phyloP scores from a whole-genome alignment of 2,329 filamentous ascomycete species.

The Furcasterigmium furcatum region DNA sequence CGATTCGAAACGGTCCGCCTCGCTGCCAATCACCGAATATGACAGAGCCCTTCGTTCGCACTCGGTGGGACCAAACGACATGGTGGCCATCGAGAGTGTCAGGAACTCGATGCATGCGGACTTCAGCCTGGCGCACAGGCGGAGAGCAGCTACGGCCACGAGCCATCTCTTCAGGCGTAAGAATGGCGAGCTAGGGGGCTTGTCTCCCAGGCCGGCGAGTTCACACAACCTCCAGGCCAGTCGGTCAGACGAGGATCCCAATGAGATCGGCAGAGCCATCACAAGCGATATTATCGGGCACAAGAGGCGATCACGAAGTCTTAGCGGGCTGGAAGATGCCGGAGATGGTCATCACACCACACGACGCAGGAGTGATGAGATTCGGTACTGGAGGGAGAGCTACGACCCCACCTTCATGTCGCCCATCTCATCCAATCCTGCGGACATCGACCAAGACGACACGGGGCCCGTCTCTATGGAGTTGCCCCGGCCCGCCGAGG shows the following conservation, averaged over 20 bases:
- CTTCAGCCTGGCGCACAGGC: constrained; percentile 28
- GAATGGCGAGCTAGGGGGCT: constrained; percentile 44
- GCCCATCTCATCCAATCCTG: constrained; percentile 44
- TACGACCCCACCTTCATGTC: constrained; percentile 50
- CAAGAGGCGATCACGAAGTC: constrained; percentile 55
- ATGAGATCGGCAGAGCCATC: constrained; percentile 61
- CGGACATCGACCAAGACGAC: constrained; percentile 31
- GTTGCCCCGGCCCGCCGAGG: constrained; percentile 23
- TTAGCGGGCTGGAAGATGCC: constrained; percentile 46
- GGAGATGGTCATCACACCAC: constrained; percentile 24
- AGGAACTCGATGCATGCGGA: constrained; percentile 52
- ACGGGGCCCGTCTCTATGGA: constrained; percentile 22
- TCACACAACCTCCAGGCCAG: constrained; percentile 31
- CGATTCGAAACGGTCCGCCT: constrained; percentile 52
- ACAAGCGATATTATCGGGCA: constrained; percentile 48
- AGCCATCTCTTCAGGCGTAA: constrained; percentile 34
- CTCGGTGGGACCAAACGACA: constrained; percentile 55
- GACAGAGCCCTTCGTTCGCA: constrained; percentile 60
- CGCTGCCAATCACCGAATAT: constrained; percentile 58
- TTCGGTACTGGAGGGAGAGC: constrained; percentile 61
- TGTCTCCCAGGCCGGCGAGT: constrained; percentile 61
- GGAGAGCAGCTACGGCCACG: constrained; percentile 37
- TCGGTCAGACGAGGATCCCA: constrained; percentile 34
- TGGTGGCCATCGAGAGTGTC: constrained; percentile 48
- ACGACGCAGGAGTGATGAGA: constrained; percentile 59